Evolutionary conservation across 495 filamentous ascomycete genomes (phyloP), one percentile per base, ranked within the genome.

Genomic region (Penicillium daleae): DNA sequence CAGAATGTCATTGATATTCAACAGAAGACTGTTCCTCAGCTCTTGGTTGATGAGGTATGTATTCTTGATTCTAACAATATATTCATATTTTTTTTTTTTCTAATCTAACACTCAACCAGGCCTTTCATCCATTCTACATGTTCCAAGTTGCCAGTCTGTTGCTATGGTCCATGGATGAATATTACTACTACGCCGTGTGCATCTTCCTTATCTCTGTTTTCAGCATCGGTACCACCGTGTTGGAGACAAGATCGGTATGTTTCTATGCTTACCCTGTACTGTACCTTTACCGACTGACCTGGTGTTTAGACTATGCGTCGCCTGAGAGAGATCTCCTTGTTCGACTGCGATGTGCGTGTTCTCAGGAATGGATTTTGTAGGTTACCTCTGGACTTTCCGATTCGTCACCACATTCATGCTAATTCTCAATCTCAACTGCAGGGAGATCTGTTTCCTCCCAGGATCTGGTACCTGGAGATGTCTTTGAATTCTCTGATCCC

Each of bases 401-500:
- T 52, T n/a, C 10, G 60, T 44, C 32, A 13, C 7, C 6, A 24
- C 5, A 44, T 33, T 7, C n/a, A 17, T 31, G 3, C 37, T 51
- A 56, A 55, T 60, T 66, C 15, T 62, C 53, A 22, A 50, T 53
- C 69, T 4, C 39, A 19, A 39, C 3, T 24, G 12, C 31, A 94
- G 91, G 92, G 96, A 86, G 92, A 62, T 89, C 90, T 65, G 87
- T 97, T 42, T 83, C 87, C 26, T 98, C 94, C 13, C 83, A 86
- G 63, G 93, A 98, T 66, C 82, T 99, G 15, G 92, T 97, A 27
- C 96, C 96, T 48, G 96, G 96, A 15, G 96, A 99, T 74, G 90
- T 99, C 5, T 99, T 96, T 72, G 96, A 99, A 76, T 86, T 98
- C 44, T 97, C 95, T 57, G 96, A 99, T 74, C 96, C 94, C 15